Evolutionary conservation across 1,284 basidiomycete species (phyloP), one percentile per base, ranked within the genome.

Genomic region (Fomitopsis betulina): DNA sequence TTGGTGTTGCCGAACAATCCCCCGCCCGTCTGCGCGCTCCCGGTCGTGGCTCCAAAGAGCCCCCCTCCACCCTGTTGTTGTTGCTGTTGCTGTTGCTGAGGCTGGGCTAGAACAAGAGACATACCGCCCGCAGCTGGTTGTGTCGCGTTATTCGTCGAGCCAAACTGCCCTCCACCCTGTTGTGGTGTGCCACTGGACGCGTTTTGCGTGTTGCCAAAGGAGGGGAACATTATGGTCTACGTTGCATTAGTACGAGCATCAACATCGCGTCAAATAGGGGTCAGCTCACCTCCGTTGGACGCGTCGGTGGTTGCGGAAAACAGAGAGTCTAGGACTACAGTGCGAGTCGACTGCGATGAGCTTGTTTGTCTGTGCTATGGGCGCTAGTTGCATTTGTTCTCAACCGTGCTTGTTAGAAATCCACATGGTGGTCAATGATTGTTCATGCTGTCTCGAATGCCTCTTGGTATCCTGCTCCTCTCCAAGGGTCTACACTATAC

Each of bases 101-200:
- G 45, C n/a, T 64, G 52, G 59, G 42, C 57, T 19, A 56, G 56
- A 42, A 62, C 73, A n/a, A 74, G 55, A 21, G 57, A 58, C 6
- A 68, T 63, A 21, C 69, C 65, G 23, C 65, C 55, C 17, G 66
- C 25, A 27, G 52, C 56, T 9, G 56, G 55, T 25, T 50, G 45
- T 30, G 47, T 32, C 23, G 53, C 39, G 40, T 55, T 53, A 9
- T 51, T 52, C 23, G 35, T 51, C 37, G 55, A 57, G 19, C 55
- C 55, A 51, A 52, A 38, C 13, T 37, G 49, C 2, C 49, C 49
- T 30, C 21, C 47, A 4, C 49, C 49, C 13, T 51, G 49, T 13
- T 35, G 49, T 5, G 32, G 32, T 35, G 49, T 12, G 45, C 27
- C 27, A 25, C 45, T 30, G 45, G 27, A 47, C 45, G 45, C 32